Evolutionary conservation across 2,329 filamentous ascomycete species (phyloP).

Genomic region (Tothia fuscella): DNA sequence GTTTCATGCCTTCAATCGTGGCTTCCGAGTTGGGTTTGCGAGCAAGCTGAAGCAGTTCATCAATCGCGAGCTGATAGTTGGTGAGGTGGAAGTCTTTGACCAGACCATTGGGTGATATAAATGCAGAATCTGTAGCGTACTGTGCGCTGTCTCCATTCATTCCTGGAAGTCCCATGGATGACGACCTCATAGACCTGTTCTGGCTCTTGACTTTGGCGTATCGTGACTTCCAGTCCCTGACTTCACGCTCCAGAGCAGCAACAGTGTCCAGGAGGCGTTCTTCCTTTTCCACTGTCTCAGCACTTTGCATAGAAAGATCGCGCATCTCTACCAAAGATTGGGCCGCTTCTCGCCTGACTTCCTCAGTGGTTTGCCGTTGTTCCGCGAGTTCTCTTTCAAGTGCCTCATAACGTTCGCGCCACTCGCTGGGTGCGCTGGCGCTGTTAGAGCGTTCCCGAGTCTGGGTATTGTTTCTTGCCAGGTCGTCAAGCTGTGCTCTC

Average conservation of each 20-base stretch:
- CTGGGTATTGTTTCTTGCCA: background rate
- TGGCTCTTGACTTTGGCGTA: conserved; percentile 85
- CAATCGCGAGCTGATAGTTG: conserved; percentile 87
- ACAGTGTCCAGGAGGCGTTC: conserved; percentile 65
- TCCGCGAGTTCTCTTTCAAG: conserved; percentile 53
- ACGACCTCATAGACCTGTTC: conserved; percentile 65
- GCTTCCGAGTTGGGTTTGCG: conserved; percentile 60
- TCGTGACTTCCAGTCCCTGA: conserved; percentile 80
- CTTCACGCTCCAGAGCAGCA: conserved; percentile 64
- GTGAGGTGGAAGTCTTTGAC: conserved; percentile 90
- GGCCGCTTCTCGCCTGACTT: conserved; percentile 74
- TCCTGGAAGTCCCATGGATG: conserved; percentile 62
- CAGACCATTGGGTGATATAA: conserved; percentile 60
- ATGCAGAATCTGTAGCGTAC: conserved; percentile 52
- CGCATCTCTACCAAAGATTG: conserved; percentile 85
- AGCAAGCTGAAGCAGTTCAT: conserved; percentile 73
- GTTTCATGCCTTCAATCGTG: conserved; percentile 77
- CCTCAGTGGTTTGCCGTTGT: conserved; percentile 73
- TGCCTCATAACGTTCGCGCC: conserved; percentile 27
- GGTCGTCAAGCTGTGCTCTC: conserved; percentile 5
- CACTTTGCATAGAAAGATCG: conserved; percentile 67
- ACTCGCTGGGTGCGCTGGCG: conserved; percentile 18
- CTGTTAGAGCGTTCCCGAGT: background rate
- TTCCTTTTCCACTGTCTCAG: conserved; percentile 68
- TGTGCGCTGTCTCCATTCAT: conserved; percentile 47